Evolutionary conservation across 805 yeast species (phyloP).

Genomic region (Pichia manshurica): DNA sequence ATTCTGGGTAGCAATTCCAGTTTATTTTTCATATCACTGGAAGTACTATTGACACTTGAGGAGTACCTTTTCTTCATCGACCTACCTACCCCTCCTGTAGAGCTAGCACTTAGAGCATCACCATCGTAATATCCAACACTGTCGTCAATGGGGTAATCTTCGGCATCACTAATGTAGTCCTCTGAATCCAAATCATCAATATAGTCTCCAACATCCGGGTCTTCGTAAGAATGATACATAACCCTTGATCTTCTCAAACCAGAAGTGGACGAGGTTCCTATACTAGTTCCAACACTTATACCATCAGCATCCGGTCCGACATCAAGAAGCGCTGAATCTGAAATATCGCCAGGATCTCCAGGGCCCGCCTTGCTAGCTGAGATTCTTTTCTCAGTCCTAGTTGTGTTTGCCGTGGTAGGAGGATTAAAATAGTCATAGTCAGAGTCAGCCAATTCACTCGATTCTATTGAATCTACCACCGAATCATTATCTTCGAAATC

Average conservation of each 20-base stretch:
- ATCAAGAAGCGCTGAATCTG: background rate
- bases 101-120: background rate
- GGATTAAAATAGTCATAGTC: conserved; percentile 17
- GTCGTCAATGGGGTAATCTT: conserved; percentile 18
- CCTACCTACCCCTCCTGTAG: background rate
- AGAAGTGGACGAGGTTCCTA: background rate
- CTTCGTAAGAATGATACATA: conserved; percentile 11
- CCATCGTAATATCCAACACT: conserved; percentile 13
- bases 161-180: conserved; percentile 25
- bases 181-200: conserved; percentile 26
- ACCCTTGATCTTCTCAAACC: background rate
- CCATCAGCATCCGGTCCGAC: background rate
- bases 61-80: background rate
- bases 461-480: conserved; percentile 20
- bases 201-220: conserved; percentile 6
- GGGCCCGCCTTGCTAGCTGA: background rate
- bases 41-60: background rate
- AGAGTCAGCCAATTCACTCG: conserved; percentile 25
- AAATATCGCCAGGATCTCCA: background rate
- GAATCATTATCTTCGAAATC: conserved; percentile 12
- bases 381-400: background rate
- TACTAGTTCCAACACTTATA: background rate
- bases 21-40: background rate
- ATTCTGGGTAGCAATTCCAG: background rate
- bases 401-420: background rate